Percentiles rank a stretch among this genome's conserved stretches.
phyloP scores from a whole-genome alignment of 352 stramenopile species.

The Phytophthora sp. region DNA sequence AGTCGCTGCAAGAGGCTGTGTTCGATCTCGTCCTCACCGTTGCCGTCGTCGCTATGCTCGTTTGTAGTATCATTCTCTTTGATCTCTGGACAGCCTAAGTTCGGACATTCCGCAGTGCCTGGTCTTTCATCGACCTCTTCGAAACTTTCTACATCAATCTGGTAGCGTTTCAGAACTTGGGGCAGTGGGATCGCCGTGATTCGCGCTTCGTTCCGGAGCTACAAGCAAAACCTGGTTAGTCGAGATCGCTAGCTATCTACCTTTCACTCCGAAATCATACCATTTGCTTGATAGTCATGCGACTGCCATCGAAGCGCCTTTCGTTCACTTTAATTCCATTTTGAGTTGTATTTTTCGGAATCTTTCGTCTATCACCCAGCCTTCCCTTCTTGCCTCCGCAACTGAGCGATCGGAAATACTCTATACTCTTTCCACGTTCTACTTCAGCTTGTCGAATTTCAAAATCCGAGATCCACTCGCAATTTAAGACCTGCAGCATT shows the following conservation, averaged over 20 bases:
- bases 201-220: conserved; percentile 49
- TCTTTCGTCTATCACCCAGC: neutral
- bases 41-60: neutral
- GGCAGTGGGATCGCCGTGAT: conserved; percentile 46
- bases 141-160: conserved; percentile 60
- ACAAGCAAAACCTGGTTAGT: neutral
- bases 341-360: neutral
- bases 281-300: conserved; percentile 72
- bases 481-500: conserved; percentile 71
- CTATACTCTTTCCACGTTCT: conserved; percentile 48
- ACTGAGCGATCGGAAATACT: conserved; percentile 45
- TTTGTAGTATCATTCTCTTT: too few species aligned
- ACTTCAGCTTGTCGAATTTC: conserved; percentile 56
- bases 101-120: too few species aligned
- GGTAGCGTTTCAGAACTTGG: conserved; percentile 49
- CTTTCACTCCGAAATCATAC: too few species aligned
- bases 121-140: conserved; percentile 24
- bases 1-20: conserved; percentile 34
- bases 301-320: conserved; percentile 60
- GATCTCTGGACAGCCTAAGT: too few species aligned
- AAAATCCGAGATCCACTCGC: conserved; percentile 59
- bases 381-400: neutral
- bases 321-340: conserved; percentile 5
- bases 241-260: neutral
- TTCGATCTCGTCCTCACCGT: conserved; percentile 10